Conservation (phyloP, 1,139 yeast genomes). For the Sugiyamaella pinicola region DNA sequence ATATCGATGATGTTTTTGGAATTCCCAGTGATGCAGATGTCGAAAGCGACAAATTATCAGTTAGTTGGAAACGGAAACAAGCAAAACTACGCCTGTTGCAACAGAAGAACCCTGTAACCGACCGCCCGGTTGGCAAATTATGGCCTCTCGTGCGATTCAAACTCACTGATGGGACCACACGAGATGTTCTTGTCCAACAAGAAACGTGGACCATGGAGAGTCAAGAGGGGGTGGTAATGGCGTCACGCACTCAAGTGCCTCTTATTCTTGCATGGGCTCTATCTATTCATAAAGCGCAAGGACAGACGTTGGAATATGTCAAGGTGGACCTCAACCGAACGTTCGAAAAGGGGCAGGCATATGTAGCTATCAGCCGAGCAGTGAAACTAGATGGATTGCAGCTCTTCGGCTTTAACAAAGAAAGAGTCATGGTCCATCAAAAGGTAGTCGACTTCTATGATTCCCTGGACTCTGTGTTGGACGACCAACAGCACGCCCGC, state of each 20-base stretch:
- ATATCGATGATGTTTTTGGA: constrained; percentile 28
- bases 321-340: constrained; percentile 74
- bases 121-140: constrained; percentile 21
- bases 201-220: constrained; percentile 76
- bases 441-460: constrained; percentile 70
- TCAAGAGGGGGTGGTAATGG: constrained; percentile 55
- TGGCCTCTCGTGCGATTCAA: constrained; percentile 80
- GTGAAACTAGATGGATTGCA: constrained; percentile 77
- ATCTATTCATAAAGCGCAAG: constrained; percentile 94
- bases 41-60: constrained; percentile 24
- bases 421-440: constrained; percentile 64
- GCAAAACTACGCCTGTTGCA: constrained; percentile 27
- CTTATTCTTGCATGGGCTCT: constrained; percentile 91
- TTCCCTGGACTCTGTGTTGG: constrained; percentile 37
- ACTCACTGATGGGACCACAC: constrained; percentile 66
- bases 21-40: constrained; percentile 28
- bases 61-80: constrained; percentile 32
- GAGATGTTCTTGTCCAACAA: constrained; percentile 71
- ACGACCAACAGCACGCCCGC: constrained; percentile 1
- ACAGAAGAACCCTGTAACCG: constrained; percentile 19
- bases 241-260: constrained; percentile 64
- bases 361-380: constrained; percentile 89
- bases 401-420: constrained; percentile 66
- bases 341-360: constrained; percentile 94
- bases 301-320: constrained; percentile 85